A percentile compares a stretch with the other conserved stretches of the same genome.
Evolutionary conservation across 345 rosid genomes (phyloP).

Genomic region (Citrus sp.): DNA sequence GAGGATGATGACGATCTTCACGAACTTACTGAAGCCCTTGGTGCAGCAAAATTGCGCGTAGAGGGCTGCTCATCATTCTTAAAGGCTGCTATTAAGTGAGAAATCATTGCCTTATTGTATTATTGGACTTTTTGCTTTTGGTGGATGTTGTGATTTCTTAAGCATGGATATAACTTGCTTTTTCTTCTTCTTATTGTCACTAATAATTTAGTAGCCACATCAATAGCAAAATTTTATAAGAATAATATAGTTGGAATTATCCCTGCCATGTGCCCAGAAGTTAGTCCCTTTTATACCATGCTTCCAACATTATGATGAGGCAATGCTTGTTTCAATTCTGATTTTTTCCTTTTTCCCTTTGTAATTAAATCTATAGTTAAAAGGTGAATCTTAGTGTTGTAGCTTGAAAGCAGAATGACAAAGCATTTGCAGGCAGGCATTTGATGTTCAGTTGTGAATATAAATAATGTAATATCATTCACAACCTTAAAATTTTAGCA

Average conservation of each 20-base stretch:
- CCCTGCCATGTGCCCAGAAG: neutral
- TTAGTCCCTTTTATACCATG: neutral
- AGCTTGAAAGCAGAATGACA: neutral
- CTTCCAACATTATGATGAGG: neutral
- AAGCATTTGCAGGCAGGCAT: neutral
- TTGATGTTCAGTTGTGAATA: neutral
- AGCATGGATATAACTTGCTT: neutral
- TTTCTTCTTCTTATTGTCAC: neutral
- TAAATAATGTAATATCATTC: neutral
- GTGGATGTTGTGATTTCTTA: neutral
- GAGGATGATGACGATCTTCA: constrained; percentile 72
- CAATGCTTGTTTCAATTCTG: neutral
- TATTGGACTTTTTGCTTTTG: neutral
- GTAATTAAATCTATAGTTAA: neutral
- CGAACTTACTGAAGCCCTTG: constrained; percentile 75
- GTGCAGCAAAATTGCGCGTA: constrained; percentile 79
- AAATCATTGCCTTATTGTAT: neutral
- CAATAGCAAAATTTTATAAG: neutral
- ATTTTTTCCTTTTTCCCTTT: neutral
- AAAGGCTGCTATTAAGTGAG: constrained; percentile 87
- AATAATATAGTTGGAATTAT: neutral
- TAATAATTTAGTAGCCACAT: too few relatives aligned
- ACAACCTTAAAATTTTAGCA: neutral
- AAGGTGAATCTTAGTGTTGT: constrained; percentile 3
- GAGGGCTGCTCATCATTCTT: constrained; percentile 80